Conservation (phyloP, 2,329 filamentous ascomycete species). For the Colletotrichum liaoningense region DNA sequence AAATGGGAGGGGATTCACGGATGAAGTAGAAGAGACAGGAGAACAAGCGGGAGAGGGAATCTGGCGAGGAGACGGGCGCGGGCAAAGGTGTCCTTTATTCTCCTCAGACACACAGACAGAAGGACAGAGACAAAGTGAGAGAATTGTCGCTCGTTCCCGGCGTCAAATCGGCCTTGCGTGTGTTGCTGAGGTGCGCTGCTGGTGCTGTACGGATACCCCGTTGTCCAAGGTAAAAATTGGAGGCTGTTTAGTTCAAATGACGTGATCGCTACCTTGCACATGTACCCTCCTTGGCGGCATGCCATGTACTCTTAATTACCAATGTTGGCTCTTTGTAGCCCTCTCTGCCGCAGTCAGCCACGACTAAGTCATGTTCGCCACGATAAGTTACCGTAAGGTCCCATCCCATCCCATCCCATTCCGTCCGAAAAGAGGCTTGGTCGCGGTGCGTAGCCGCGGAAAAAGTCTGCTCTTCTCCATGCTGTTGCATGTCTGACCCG, state of each 20-base stretch:
- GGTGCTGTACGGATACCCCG: background rate
- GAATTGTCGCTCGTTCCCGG: slow-evolving; percentile 28
- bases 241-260: slow-evolving; percentile 39
- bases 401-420: slow-evolving; percentile 6
- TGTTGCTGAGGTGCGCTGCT: background rate
- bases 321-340: background rate
- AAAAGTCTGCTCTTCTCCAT: slow-evolving; percentile 22
- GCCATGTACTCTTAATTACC: background rate
- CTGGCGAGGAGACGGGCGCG: slow-evolving; percentile 2
- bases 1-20: background rate
- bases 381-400: slow-evolving; percentile 28
- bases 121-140: background rate
- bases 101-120: background rate
- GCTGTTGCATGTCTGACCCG: slow-evolving; percentile 25
- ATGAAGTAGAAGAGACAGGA: slow-evolving; percentile 11
- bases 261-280: slow-evolving; percentile 39
- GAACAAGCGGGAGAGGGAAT: background rate
- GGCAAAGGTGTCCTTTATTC: slow-evolving; percentile 33
- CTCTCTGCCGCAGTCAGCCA: background rate
- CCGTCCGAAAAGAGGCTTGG: slow-evolving; percentile 17
- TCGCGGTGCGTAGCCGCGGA: slow-evolving; percentile 16
- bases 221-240: slow-evolving; percentile 35
- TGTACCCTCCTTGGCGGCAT: slow-evolving; percentile 31
- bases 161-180: slow-evolving; percentile 32
- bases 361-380: slow-evolving; percentile 35